Conservation (phyloP, 345 rosid species). For the Salix brachista region DNA sequence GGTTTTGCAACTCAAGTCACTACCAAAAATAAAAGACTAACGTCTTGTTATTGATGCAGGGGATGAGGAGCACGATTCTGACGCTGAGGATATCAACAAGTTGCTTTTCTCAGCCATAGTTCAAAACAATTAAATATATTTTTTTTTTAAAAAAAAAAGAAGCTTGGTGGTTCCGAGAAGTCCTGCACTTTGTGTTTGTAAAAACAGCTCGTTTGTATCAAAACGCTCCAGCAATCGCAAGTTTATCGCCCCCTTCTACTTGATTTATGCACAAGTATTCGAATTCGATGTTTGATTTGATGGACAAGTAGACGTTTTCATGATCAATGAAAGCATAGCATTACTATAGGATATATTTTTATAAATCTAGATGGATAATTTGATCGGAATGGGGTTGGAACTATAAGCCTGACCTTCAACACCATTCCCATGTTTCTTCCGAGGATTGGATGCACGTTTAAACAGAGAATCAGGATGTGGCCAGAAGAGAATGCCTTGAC, state of each 20-base stretch:
- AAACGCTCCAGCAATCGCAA: background rate
- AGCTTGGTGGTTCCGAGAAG: background rate
- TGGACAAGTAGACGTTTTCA: background rate
- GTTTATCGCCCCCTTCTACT: background rate
- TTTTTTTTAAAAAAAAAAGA: background rate
- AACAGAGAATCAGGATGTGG: background rate
- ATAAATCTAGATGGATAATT: background rate
- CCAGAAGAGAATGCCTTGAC: background rate
- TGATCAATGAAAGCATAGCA: background rate
- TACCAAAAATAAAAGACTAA: background rate
- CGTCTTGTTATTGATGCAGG: slow-evolving; percentile 37
- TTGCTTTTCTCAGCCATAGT: slow-evolving; percentile 75
- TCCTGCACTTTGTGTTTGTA: background rate
- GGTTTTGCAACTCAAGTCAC: background rate
- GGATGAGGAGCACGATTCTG: slow-evolving; percentile 43
- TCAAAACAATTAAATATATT: slow-evolving; percentile 33
- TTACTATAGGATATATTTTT: background rate
- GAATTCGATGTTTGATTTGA: background rate
- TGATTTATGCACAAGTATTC: background rate
- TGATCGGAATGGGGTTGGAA: background rate
- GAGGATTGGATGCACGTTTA: background rate
- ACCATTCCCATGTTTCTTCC: background rate
- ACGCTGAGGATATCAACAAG: slow-evolving; percentile 62
- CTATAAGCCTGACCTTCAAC: background rate
- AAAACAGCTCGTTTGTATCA: background rate